These are phyloP conservation scores for Colletotrichum sojae DNA, from an alignment of 2,329 filamentous ascomycete genomes.

Conservation along the genomic window DNA sequence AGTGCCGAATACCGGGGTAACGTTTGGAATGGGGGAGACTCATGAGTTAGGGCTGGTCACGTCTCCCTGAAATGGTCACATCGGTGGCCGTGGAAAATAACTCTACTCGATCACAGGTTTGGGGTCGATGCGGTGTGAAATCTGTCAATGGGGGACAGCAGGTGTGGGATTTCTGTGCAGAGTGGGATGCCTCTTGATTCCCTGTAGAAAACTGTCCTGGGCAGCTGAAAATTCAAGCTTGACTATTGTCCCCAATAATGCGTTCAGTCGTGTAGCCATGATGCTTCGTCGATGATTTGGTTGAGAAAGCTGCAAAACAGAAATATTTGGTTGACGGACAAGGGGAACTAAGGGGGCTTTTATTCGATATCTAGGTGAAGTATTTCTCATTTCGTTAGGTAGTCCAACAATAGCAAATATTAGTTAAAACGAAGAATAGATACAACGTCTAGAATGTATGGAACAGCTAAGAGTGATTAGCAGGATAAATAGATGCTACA, in stretches of 20 bases:
- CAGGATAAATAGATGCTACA: no score
- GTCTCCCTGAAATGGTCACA: conserved; percentile 56
- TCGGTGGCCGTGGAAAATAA: conserved; percentile 50
- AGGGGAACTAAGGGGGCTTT: no score
- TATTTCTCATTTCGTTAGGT: no score
- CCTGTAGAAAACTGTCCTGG: conserved; percentile 42
- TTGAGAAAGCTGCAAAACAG: no score
- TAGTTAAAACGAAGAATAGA: no score
- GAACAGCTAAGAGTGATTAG: no score
- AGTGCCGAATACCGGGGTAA: conserved; percentile 42
- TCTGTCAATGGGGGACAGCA: conserved; percentile 50
- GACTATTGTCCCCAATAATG: conserved; percentile 46
- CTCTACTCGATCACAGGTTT: conserved; percentile 51
- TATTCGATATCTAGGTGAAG: no score
- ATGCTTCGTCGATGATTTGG: neutral
- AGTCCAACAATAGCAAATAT: no score
- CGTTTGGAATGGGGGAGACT: conserved; percentile 40
- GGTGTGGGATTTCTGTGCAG: conserved; percentile 52
- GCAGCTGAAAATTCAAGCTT: conserved; percentile 55
- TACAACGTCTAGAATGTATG: no score
- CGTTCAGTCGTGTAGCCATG: neutral
- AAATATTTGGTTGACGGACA: no score
- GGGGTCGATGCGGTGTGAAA: conserved; percentile 41
- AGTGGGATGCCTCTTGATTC: conserved; percentile 52
- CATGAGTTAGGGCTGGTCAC: conserved; percentile 64